A percentile compares a stretch with the other conserved stretches of the same genome.
Evolutionary conservation across 1,139 yeast genomes (phyloP).

Genomic region (Candida sanyaensis): DNA sequence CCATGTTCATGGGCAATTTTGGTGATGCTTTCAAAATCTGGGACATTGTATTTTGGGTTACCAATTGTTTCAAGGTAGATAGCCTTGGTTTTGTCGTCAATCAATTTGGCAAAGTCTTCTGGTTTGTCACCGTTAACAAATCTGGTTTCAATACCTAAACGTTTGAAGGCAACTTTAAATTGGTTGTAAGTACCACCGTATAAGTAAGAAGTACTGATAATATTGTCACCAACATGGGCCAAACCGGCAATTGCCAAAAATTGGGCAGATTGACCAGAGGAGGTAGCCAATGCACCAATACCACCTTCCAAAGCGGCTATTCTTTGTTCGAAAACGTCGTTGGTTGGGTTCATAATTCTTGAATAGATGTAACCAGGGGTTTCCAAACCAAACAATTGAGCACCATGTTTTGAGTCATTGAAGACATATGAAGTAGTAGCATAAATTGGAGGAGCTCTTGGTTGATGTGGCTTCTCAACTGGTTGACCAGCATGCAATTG

Average conservation of each 20-base stretch:
- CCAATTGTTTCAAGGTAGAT: slow-evolving; percentile 90
- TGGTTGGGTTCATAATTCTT: slow-evolving; percentile 91
- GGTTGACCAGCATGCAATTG: slow-evolving; percentile 94
- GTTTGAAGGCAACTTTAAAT: slow-evolving; percentile 87
- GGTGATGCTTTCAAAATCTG: slow-evolving; percentile 80
- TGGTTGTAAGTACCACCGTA: slow-evolving; percentile 98
- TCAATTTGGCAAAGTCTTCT: slow-evolving; percentile 68
- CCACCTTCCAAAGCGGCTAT: slow-evolving; percentile 94
- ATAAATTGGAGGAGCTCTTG: slow-evolving; percentile 93
- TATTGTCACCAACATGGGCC: slow-evolving; percentile 88
- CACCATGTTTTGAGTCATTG: slow-evolving; percentile 87
- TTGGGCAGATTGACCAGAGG: slow-evolving; percentile 97
- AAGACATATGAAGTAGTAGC: slow-evolving; percentile 87
- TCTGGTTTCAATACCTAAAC: slow-evolving; percentile 81
- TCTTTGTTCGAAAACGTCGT: slow-evolving; percentile 86
- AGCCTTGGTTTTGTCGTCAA: slow-evolving; percentile 87
- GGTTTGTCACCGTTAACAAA: slow-evolving; percentile 78
- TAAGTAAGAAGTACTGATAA: slow-evolving; percentile 81
- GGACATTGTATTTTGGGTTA: slow-evolving; percentile 90
- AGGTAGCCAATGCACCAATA: slow-evolving; percentile 83
- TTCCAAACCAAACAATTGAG: slow-evolving; percentile 82
- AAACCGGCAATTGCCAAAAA: slow-evolving; percentile 79
- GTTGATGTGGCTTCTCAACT: slow-evolving; percentile 58
- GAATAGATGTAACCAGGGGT: slow-evolving; percentile 85
- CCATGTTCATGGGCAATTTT: slow-evolving; percentile 86